These are phyloP conservation scores for Cutaneotrichosporon sp. DNA, from an alignment of 1,284 basidiomycete genomes.

Conservation along the genomic window DNA sequence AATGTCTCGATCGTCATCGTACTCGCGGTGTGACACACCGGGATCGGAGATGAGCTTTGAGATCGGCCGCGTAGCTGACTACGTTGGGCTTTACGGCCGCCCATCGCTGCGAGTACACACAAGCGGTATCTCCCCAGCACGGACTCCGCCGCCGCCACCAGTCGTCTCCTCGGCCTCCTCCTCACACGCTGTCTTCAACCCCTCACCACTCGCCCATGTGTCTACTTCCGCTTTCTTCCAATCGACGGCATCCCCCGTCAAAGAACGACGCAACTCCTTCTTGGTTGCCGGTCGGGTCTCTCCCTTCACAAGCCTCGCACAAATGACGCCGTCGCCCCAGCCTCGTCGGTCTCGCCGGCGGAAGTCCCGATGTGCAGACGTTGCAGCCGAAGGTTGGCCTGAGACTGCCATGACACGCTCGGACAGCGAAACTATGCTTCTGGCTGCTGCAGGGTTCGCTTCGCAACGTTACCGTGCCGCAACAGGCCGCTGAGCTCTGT, in stretches of 20 bases:
- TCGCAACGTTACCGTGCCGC: conserved; percentile 6
- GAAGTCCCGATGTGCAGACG: neutral
- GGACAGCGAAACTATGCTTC: conserved; percentile 18
- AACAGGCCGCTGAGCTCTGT: no score
- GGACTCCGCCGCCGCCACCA: neutral
- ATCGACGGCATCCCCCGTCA: neutral
- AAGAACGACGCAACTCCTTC: conserved; percentile 4
- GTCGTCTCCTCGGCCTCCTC: neutral
- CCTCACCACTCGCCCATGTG: neutral
- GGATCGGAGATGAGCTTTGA: conserved; percentile 18
- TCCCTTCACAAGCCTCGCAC: conserved; percentile 8
- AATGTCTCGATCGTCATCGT: conserved; percentile 9
- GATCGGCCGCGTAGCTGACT: conserved; percentile 15
- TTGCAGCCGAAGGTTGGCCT: neutral
- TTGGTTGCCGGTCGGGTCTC: conserved; percentile 4
- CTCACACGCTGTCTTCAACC: neutral
- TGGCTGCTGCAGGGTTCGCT: conserved; percentile 12
- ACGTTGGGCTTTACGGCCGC: conserved; percentile 13
- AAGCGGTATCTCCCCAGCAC: neutral
- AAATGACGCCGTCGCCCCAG: conserved; percentile 7
- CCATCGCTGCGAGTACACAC: neutral
- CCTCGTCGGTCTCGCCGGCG: conserved; percentile 3
- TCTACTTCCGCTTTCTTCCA: neutral
- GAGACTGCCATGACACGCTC: conserved; percentile 10
- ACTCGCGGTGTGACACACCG: conserved; percentile 10